These are phyloP conservation scores for Golubevia sp. DNA, from an alignment of 1,284 basidiomycete species.

Conservation along the genomic window DNA sequence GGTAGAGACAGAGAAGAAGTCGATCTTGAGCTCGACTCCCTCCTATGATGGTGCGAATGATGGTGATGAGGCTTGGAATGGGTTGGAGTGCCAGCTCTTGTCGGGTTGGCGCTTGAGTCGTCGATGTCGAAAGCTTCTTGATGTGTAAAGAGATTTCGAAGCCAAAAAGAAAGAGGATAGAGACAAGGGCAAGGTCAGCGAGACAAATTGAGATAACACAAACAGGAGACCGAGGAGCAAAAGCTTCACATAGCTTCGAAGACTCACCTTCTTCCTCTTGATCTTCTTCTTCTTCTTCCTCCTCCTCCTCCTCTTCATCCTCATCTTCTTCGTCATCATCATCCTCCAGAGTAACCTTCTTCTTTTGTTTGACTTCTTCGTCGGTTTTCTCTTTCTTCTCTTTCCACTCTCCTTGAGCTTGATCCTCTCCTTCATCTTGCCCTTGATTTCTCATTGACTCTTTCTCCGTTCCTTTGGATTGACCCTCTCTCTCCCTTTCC, in stretches of 20 bases:
- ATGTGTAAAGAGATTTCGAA: too few relatives aligned
- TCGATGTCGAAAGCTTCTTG: slow-evolving; percentile 55
- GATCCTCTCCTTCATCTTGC: slow-evolving; percentile 6
- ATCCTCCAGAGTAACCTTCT: slow-evolving; percentile 6
- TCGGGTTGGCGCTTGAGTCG: slow-evolving; percentile 38
- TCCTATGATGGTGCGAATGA: slow-evolving; percentile 5
- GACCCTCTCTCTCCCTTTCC: slow-evolving; percentile 61
- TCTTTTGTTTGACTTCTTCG: slow-evolving; percentile 4
- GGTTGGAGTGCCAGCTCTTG: slow-evolving; percentile 27
- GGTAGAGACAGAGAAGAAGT: too few relatives aligned
- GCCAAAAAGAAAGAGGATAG: too few relatives aligned
- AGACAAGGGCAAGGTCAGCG: too few relatives aligned
- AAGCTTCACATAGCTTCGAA: too few relatives aligned
- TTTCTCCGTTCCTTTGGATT: slow-evolving; percentile 51
- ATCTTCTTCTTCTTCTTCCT: slow-evolving; percentile 13
- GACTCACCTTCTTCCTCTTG: slow-evolving; percentile 19
- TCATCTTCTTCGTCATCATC: slow-evolving; percentile 20
- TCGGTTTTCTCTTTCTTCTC: slow-evolving; percentile 6
- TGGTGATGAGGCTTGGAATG: slow-evolving; percentile 5
- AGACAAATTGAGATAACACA: too few relatives aligned
- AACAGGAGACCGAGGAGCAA: too few relatives aligned
- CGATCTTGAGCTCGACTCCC: neutral
- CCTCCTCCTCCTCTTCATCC: slow-evolving; percentile 16
- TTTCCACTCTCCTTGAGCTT: neutral
- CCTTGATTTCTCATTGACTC: slow-evolving; percentile 30